Base-by-base conservation (phyloP, 768 basidiomycete genomes). In the Russula abietina region DNA sequence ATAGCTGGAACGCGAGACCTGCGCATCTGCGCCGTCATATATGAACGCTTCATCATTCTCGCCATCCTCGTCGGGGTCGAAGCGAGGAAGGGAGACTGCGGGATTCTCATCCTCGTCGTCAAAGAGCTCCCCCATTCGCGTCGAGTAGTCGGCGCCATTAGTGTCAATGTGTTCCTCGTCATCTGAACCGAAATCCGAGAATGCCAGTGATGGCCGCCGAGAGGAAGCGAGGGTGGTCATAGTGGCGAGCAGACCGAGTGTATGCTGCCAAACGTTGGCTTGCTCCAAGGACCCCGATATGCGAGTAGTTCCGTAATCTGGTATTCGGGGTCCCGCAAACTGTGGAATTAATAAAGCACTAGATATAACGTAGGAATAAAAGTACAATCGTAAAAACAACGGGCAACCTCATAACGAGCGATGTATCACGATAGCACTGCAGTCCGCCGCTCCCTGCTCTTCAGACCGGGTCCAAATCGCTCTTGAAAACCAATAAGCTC, bases 401-500 rank as follows among this genome's bases (percentile, higher is more conserved):
- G 19, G 19, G 14, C 43, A 46, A 26, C 45, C 36, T 7, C 38
- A 39, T 39, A 39, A 17, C 38, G 38, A 17, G 38, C 38, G 16
- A 39, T 53, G 19, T 49, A 65, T 73, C 71, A 74, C 65, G 71
- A 70, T 38, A 70, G 62, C 46, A 67, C 69, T 30, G 69, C 69
- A 63, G 72, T 69, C 60, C 74, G 73, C 50, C 75, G 69, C 48
- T 76, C 75, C 65, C 73, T 76, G 50, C 66, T 73, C 72, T 78
- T 82, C 52, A 76, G 71, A 36, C 80, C 78, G 7, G 80, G 80
- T n/a, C 89, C 89, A 75, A 90, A 94, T 59, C 84, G 81, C 72
- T 95, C 92, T 75, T 95, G 93, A 71, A 96, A 95, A 43, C 76
- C 79, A 66, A 94, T 91, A 28, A 95, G 75, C 72, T 95, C 93